Percentiles rank a stretch among this genome's conserved stretches.
Evolutionary conservation across 2,329 filamentous ascomycete species (phyloP).

Genomic region (Pyrenochaeta sp.): DNA sequence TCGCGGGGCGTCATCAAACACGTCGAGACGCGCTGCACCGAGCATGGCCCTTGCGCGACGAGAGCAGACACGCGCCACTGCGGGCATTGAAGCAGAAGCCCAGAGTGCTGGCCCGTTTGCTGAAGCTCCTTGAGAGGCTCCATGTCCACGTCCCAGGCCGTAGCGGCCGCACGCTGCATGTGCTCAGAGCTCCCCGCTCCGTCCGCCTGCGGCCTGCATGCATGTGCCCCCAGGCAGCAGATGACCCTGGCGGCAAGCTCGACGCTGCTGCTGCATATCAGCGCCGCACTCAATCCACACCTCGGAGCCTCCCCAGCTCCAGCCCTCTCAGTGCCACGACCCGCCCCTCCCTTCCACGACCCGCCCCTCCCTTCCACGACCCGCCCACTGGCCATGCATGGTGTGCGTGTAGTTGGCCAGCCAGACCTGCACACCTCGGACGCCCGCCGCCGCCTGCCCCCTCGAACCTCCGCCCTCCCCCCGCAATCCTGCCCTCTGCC

Average conservation of each 20-base stretch:
- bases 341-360: neutral
- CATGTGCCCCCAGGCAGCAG: conserved; percentile 10
- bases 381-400: neutral
- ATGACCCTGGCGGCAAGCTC: conserved; percentile 10
- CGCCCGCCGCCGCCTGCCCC: neutral
- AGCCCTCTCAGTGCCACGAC: no score
- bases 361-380: neutral
- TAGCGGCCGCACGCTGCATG: neutral
- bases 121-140: no score
- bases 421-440: neutral
- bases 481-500: conserved; percentile 14
- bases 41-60: neutral
- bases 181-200: neutral
- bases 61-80: no score
- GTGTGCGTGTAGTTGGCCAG: neutral
- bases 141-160: no score
- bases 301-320: no score
- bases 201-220: conserved; percentile 5
- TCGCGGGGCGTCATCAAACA: no score
- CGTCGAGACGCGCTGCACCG: no score
- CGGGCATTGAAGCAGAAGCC: no score
- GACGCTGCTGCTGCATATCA: conserved; percentile 1
- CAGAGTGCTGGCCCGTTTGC: no score
- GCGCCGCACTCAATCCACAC: neutral
- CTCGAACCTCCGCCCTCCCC: conserved; percentile 20